Base-by-base conservation (phyloP, 2,329 filamentous ascomycete genomes). In the Trichoderma sp. region DNA sequence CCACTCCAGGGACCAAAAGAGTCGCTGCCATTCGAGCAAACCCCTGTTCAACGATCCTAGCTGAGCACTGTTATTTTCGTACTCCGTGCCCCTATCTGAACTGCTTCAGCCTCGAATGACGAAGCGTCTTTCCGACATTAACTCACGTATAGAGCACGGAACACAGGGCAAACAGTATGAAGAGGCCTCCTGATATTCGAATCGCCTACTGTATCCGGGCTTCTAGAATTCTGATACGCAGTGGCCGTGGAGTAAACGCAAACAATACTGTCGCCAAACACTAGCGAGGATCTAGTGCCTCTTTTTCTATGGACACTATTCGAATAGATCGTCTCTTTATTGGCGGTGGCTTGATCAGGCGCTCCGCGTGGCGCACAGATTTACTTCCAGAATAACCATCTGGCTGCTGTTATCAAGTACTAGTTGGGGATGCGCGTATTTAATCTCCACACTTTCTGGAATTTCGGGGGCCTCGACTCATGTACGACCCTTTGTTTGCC, bases 111-210 rank as follows among this genome's bases (percentile, higher is more conserved):
- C 13, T n/a, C 37, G 0, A 56, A 43, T 6, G 19, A 24, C 33
- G 21, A 55, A 16, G 33, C 57, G 8, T 43, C 40, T 3, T 10
- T n/a, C 37, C 40, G 6, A 43, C 40, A n/a, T 43, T n/a, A 3
- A 43, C 14, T n/a, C 10, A n/a, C 19, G 40, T n/a, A 43, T 10
- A n/a, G 19, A 43, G 19, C 19, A n/a, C 14, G 49, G 31, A 55
- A 24, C 0, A 27, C 43, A 47, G 60, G 11, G 43, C 5, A 14
- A 6, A 37, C 53, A 37, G 21, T 47, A 24, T n/a, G 37, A 35
- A 33, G 53, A 57, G 52, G 62, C 52, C 62, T 65, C 62, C 62
- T 66, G 53, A 66, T 40, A 5, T 16, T 55, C 61, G 47, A 40
- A 40, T 64, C 11, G 11, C 10, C 16, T 40, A 16, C 49, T 40